Evolutionary conservation across 2,329 filamentous ascomycete species (phyloP).

Genomic region (Penicillium glabrum): DNA sequence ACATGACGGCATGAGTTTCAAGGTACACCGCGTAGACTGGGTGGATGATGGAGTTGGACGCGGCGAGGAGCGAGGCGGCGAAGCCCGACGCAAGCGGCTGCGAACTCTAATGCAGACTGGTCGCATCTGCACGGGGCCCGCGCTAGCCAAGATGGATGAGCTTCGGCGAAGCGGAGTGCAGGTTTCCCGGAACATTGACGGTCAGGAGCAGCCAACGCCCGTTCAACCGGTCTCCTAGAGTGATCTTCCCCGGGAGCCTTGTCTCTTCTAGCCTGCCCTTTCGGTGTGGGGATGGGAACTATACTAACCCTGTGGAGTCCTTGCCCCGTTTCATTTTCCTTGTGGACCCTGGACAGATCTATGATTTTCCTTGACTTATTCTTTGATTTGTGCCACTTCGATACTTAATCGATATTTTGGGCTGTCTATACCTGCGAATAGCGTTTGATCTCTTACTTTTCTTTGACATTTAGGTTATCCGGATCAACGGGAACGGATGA

Average conservation of each 20-base stretch:
- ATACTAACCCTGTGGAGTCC: background rate
- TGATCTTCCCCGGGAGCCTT: background rate
- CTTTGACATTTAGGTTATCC: constrained; percentile 1
- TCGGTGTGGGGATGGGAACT: background rate
- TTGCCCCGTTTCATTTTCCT: background rate
- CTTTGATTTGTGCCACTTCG: background rate
- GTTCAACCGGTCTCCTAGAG: constrained; percentile 29
- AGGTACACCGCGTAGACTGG: constrained; percentile 78
- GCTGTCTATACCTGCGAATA: constrained; percentile 21
- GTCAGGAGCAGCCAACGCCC: constrained; percentile 24
- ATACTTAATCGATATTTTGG: background rate
- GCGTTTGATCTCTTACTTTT: constrained; percentile 5
- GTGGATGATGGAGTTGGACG: constrained; percentile 66
- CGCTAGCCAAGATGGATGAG: constrained; percentile 35
- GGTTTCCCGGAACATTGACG: constrained; percentile 29
- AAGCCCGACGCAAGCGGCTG: constrained; percentile 52
- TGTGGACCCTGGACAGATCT: background rate
- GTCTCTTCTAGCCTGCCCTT: background rate
- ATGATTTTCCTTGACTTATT: constrained; percentile 6
- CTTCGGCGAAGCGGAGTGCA: constrained; percentile 32
- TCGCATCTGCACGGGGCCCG: constrained; percentile 42
- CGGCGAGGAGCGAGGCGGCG: constrained; percentile 47
- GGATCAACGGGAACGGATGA: constrained; percentile 24
- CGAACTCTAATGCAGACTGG: constrained; percentile 44
- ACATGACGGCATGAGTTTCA: constrained; percentile 89